Percentiles rank a stretch among this genome's conserved stretches.
phyloP scores from a whole-genome alignment of 2,329 filamentous ascomycete genomes.

The Verticillium isaacii region DNA sequence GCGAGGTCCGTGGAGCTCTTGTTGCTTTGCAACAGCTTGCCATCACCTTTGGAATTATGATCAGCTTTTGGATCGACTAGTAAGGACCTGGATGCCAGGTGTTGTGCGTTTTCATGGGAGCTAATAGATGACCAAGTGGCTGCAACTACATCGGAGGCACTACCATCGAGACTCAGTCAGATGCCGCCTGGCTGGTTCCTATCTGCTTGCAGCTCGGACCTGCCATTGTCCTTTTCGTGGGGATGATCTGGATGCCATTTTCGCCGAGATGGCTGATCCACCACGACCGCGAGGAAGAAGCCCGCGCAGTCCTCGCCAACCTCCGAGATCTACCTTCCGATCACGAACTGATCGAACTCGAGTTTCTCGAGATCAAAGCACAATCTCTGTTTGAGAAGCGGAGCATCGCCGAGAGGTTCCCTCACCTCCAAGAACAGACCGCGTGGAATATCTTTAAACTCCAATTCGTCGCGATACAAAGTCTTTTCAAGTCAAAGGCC shows the following conservation, averaged over 20 bases:
- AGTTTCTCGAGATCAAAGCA: slow-evolving; percentile 80
- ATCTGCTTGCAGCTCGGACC: slow-evolving; percentile 68
- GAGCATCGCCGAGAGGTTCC: slow-evolving; percentile 62
- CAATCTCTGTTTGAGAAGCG: slow-evolving; percentile 75
- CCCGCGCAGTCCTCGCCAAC: slow-evolving; percentile 54
- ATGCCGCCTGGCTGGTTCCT: slow-evolving; percentile 71
- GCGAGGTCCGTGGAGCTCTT: slow-evolving; percentile 35
- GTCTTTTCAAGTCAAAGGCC: slow-evolving; percentile 58
- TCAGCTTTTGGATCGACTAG: slow-evolving; percentile 61
- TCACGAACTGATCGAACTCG: slow-evolving; percentile 66
- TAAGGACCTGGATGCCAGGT: slow-evolving; percentile 14
- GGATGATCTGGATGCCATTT: slow-evolving; percentile 78
- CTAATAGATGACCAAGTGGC: slow-evolving; percentile 27
- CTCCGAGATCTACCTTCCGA: slow-evolving; percentile 58
- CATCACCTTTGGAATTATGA: slow-evolving; percentile 60
- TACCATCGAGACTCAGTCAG: slow-evolving; percentile 42
- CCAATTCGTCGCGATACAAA: slow-evolving; percentile 62
- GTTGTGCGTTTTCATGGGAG: neutral
- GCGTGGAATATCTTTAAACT: slow-evolving; percentile 61
- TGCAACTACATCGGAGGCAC: slow-evolving; percentile 63
- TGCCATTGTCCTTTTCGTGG: slow-evolving; percentile 59
- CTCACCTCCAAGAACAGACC: slow-evolving; percentile 55
- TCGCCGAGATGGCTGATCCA: slow-evolving; percentile 72
- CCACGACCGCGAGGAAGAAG: slow-evolving; percentile 64
- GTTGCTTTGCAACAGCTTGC: slow-evolving; percentile 46